Conservation (phyloP, 1,284 basidiomycete species). For the Tilletia indica region DNA sequence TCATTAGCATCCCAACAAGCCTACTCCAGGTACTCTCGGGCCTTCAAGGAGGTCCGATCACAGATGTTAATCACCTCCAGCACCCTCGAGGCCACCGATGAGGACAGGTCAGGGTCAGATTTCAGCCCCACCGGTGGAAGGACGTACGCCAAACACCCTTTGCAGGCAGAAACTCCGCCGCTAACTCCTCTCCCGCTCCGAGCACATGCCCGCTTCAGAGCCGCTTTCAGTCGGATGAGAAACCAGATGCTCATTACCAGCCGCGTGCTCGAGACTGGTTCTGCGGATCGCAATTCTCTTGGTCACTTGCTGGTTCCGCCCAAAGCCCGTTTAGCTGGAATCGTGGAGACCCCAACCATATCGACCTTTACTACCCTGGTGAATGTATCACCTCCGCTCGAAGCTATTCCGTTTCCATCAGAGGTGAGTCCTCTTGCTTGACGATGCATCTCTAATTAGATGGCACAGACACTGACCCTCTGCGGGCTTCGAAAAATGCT, state of each 20-base stretch:
- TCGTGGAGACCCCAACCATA: not conserved
- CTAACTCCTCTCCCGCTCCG: not conserved
- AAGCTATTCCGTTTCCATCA: no score
- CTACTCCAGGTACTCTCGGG: not conserved
- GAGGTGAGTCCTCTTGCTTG: no score
- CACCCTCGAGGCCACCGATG: not conserved
- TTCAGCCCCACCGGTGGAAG: not conserved
- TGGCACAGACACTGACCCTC: no score
- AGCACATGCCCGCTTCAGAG: not conserved
- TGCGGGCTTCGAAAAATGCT: no score
- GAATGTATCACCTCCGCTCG: not conserved
- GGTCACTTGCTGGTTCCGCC: not conserved
- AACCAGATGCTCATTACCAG: slow-evolving; percentile 11
- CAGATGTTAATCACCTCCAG: slow-evolving; percentile 5
- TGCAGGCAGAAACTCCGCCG: not conserved
- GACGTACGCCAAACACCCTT: not conserved
- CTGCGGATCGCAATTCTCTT: not conserved
- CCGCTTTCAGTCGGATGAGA: not conserved
- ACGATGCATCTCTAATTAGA: no score
- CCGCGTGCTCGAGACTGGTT: not conserved
- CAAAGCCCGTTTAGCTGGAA: not conserved
- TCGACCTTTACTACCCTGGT: not conserved
- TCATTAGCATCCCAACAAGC: not conserved
- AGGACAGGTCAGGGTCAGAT: not conserved
- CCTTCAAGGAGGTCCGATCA: not conserved